These are phyloP conservation scores for Silybum marianum DNA, from an alignment of 129 eudicot genomes.

Conservation along the genomic window DNA sequence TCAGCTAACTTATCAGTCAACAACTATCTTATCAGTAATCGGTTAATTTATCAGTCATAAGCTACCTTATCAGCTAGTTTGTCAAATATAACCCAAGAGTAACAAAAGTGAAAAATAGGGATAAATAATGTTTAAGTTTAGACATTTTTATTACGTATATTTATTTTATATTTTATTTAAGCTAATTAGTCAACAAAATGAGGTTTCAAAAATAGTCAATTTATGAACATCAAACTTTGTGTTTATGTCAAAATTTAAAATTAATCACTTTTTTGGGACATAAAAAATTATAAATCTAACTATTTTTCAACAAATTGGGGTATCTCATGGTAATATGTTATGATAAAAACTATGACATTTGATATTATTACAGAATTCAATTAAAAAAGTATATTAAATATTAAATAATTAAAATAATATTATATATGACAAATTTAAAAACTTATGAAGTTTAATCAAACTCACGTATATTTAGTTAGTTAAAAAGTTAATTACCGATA, in stretches of 20 bases:
- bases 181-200: slow-evolving; percentile 16
- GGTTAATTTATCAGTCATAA: too few relatives aligned
- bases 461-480: not conserved
- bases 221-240: slow-evolving; percentile 1
- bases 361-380: not conserved
- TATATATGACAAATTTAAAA: not conserved
- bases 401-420: not conserved
- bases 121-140: too few relatives aligned
- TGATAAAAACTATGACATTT: not conserved
- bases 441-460: not conserved
- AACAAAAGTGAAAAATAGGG: too few relatives aligned
- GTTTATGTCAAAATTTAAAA: slow-evolving; percentile 6
- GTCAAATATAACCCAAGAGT: too few relatives aligned
- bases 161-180: too few relatives aligned
- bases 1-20: too few relatives aligned
- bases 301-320: slow-evolving; percentile 2
- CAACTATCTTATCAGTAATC: too few relatives aligned
- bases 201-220: not conserved
- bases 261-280: not conserved
- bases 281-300: not conserved
- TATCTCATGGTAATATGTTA: slow-evolving; percentile 20
- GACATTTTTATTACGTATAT: too few relatives aligned
- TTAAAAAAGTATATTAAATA: not conserved
- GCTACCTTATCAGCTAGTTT: too few relatives aligned
- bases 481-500: too few relatives aligned